phyloP scores from a whole-genome alignment of 768 basidiomycete species.

The Kwoniella sp. region DNA sequence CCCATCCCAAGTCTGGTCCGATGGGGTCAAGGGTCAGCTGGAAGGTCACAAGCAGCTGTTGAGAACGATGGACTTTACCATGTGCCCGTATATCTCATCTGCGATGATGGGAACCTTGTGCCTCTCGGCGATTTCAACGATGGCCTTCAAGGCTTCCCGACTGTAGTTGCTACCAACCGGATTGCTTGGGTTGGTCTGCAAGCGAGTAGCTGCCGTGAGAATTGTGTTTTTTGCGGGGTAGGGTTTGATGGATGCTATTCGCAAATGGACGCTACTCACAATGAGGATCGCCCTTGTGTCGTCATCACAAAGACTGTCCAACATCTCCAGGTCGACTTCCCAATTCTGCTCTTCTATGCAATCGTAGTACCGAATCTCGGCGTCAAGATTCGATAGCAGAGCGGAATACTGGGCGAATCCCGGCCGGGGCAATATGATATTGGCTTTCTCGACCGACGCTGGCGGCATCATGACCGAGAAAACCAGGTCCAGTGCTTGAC shows the following conservation, averaged over 20 bases:
- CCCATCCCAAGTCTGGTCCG: constrained; percentile 48
- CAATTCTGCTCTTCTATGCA: constrained; percentile 53
- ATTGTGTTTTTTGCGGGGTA: too few species aligned
- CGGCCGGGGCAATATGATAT: constrained; percentile 55
- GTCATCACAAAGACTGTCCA: constrained; percentile 54
- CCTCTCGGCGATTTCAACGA: constrained; percentile 49
- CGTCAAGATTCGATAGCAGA: constrained; percentile 42
- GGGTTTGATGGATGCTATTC: too few species aligned
- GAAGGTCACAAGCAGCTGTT: too few species aligned
- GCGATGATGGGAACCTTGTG: constrained; percentile 54
- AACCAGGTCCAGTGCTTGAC: constrained; percentile 54
- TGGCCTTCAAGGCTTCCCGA: constrained; percentile 40
- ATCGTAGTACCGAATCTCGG: constrained; percentile 55
- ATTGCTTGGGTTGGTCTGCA: constrained; percentile 55
- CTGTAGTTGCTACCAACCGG: constrained; percentile 56
- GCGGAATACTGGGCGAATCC: constrained; percentile 56
- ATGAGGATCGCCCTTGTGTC: constrained; percentile 54
- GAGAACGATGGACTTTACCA: too few species aligned
- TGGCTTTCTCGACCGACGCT: constrained; percentile 36
- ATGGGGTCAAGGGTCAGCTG: too few species aligned
- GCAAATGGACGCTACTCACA: constrained; percentile 39
- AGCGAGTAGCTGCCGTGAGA: too few species aligned
- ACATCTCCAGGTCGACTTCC: constrained; percentile 53
- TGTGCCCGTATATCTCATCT: constrained; percentile 54
- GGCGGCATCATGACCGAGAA: constrained; percentile 52